phyloP scores from a whole-genome alignment of 495 filamentous ascomycete species.

The Trichoderma orchidacearum region DNA sequence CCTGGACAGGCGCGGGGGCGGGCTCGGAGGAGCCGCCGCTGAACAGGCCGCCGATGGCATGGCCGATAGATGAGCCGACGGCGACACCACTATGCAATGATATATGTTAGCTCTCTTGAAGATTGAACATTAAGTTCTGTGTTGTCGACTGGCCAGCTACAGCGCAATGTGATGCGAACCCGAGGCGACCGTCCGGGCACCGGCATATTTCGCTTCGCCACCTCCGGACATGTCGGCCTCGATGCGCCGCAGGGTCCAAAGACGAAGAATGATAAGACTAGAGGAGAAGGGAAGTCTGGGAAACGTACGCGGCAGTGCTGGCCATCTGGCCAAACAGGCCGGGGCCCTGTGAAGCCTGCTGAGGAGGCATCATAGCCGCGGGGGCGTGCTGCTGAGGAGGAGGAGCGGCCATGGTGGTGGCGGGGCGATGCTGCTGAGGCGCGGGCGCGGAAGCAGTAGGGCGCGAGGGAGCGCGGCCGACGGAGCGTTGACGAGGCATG shows the following conservation, averaged over 20 bases:
- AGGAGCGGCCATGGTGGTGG: slow-evolving; percentile 4
- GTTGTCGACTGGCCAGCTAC: too few relatives aligned
- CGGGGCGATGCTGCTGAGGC: slow-evolving; percentile 27
- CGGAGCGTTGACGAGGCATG: slow-evolving; percentile 72
- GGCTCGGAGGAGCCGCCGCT: slow-evolving; percentile 52
- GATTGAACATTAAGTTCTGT: too few relatives aligned
- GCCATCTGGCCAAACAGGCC: slow-evolving; percentile 81
- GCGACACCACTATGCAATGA: slow-evolving; percentile 70
- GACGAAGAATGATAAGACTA: neutral
- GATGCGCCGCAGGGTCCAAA: neutral
- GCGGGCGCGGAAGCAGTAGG: slow-evolving; percentile 51
- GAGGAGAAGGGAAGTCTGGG: neutral
- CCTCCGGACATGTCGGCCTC: too few relatives aligned
- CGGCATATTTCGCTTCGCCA: too few relatives aligned
- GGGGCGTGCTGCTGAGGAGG: slow-evolving; percentile 42
- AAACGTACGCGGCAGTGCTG: slow-evolving; percentile 66
- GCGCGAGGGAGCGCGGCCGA: slow-evolving; percentile 47
- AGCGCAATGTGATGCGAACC: too few relatives aligned
- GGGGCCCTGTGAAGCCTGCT: slow-evolving; percentile 45
- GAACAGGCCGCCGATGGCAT: slow-evolving; percentile 80
- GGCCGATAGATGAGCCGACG: slow-evolving; percentile 86
- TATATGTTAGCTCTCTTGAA: slow-evolving; percentile 9
- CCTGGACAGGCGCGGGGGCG: slow-evolving; percentile 44
- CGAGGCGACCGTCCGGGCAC: too few relatives aligned
- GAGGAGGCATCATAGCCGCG: slow-evolving; percentile 40